Conservation (phyloP, 768 basidiomycete species). For the Suillus variegatus region DNA sequence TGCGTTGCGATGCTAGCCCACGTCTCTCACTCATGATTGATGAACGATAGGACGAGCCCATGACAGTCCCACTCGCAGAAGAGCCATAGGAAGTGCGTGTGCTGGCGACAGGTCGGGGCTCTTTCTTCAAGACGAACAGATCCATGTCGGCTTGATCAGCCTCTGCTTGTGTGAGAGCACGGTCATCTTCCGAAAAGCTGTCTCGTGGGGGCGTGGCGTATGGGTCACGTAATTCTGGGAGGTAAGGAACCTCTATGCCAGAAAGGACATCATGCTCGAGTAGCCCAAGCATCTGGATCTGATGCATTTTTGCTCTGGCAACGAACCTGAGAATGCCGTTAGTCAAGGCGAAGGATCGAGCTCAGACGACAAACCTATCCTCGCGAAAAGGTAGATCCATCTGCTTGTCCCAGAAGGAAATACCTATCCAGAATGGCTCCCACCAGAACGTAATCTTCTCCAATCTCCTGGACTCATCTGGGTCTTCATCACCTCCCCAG, state of each 20-base stretch:
- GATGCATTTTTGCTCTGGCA: slow-evolving; percentile 94
- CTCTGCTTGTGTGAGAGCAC: slow-evolving; percentile 48
- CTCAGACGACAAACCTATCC: slow-evolving; percentile 55
- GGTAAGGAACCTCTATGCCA: slow-evolving; percentile 83
- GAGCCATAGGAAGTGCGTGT: slow-evolving; percentile 44
- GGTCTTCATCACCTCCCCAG: slow-evolving; percentile 69
- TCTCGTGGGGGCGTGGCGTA: slow-evolving; percentile 35
- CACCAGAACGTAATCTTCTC: slow-evolving; percentile 75
- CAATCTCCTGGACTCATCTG: slow-evolving; percentile 31
- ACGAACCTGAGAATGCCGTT: slow-evolving; percentile 64
- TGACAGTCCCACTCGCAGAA: slow-evolving; percentile 38
- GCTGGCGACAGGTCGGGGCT: slow-evolving; percentile 31
- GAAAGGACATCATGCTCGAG: slow-evolving; percentile 90
- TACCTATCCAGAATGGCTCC: slow-evolving; percentile 86
- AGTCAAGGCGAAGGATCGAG: slow-evolving; percentile 4
- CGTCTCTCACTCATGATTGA: slow-evolving; percentile 41
- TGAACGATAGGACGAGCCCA: slow-evolving; percentile 37
- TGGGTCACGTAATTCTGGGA: slow-evolving; percentile 46
- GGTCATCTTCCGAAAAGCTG: slow-evolving; percentile 35
- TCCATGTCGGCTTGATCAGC: slow-evolving; percentile 77
- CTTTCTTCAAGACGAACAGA: slow-evolving; percentile 56
- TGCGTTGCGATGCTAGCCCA: slow-evolving; percentile 43
- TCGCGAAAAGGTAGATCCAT: slow-evolving; percentile 80
- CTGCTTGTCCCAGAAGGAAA: slow-evolving; percentile 86
- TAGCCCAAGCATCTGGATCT: slow-evolving; percentile 92